phyloP scores from a whole-genome alignment of 2,329 filamentous ascomycete genomes.

The Daldinia sp. region DNA sequence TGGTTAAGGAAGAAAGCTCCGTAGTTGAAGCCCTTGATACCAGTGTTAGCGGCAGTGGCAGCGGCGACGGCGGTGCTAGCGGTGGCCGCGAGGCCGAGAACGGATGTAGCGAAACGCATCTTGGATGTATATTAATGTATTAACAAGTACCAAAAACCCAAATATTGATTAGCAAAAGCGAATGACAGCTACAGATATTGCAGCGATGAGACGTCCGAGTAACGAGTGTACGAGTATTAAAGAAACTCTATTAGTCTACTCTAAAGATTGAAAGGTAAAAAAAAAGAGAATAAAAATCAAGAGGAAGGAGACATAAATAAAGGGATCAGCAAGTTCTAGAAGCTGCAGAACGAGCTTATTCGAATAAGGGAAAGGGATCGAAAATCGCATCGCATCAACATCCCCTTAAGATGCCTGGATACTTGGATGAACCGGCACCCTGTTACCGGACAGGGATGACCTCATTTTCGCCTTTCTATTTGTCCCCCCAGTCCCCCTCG shows the following conservation, averaged over 20 bases:
- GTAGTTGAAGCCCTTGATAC: slow-evolving; percentile 48
- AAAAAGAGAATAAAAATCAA: slow-evolving; percentile 11
- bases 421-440: slow-evolving; percentile 14
- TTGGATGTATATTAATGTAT: slow-evolving; percentile 33
- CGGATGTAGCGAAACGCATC: slow-evolving; percentile 44
- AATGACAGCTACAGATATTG: slow-evolving; percentile 29
- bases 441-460: slow-evolving; percentile 6
- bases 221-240: slow-evolving; percentile 23
- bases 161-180: slow-evolving; percentile 16
- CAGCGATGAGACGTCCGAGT: slow-evolving; percentile 19
- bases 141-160: slow-evolving; percentile 18
- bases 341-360: slow-evolving; percentile 24
- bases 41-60: slow-evolving; percentile 38
- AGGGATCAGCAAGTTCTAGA: slow-evolving; percentile 38
- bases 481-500: not conserved
- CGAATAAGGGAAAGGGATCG: slow-evolving; percentile 37
- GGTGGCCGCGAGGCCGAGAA: slow-evolving; percentile 41
- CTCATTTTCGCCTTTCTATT: slow-evolving; percentile 20
- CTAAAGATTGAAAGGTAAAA: slow-evolving; percentile 2
- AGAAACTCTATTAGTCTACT: slow-evolving; percentile 15
- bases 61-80: slow-evolving; percentile 37
- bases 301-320: slow-evolving; percentile 12
- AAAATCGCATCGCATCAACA: slow-evolving; percentile 35
- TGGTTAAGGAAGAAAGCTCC: slow-evolving; percentile 48
- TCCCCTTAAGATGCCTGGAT: too few species aligned